Percentiles rank a stretch among this genome's conserved stretches.
Evolutionary conservation across 2,329 filamentous ascomycete species (phyloP).

Genomic region (Fusarium acutatum): DNA sequence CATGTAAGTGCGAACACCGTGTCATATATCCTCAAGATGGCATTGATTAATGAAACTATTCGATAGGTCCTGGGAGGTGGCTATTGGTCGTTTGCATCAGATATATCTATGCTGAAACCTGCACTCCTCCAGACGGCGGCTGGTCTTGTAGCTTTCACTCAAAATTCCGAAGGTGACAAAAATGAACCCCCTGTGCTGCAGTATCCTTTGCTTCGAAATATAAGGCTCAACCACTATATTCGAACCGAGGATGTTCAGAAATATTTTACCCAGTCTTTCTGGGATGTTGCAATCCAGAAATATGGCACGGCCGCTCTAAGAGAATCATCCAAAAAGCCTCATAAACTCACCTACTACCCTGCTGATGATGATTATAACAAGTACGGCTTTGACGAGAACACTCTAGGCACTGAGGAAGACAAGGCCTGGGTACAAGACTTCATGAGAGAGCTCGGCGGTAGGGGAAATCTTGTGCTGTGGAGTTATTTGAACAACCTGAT

Average conservation of each 20-base stretch:
- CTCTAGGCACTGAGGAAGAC: background rate
- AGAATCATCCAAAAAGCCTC: conserved; percentile 17
- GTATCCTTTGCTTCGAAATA: background rate
- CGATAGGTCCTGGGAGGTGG: conserved; percentile 35
- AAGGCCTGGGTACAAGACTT: conserved; percentile 2
- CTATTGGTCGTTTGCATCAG: conserved; percentile 23
- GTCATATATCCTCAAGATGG: background rate
- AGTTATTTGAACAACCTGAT: conserved; percentile 32
- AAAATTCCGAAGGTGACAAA: background rate
- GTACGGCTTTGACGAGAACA: background rate
- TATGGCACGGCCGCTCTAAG: conserved; percentile 39
- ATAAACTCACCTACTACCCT: conserved; percentile 31
- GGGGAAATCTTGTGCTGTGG: conserved; percentile 4
- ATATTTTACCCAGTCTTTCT: conserved; percentile 40
- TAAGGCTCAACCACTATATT: conserved; percentile 14
- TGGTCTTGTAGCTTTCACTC: conserved; percentile 4
- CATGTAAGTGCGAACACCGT: conserved; percentile 1
- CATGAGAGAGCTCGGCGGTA: background rate
- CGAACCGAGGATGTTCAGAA: conserved; percentile 20
- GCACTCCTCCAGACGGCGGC: conserved; percentile 20
- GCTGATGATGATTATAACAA: background rate
- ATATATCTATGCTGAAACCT: background rate
- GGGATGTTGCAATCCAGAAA: conserved; percentile 35
- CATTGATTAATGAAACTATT: background rate
- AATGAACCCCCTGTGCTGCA: conserved; percentile 2